Percentiles rank a stretch among this genome's conserved stretches.
phyloP scores from a whole-genome alignment of 306 rosid genomes.

The Quillaja saponaria region DNA sequence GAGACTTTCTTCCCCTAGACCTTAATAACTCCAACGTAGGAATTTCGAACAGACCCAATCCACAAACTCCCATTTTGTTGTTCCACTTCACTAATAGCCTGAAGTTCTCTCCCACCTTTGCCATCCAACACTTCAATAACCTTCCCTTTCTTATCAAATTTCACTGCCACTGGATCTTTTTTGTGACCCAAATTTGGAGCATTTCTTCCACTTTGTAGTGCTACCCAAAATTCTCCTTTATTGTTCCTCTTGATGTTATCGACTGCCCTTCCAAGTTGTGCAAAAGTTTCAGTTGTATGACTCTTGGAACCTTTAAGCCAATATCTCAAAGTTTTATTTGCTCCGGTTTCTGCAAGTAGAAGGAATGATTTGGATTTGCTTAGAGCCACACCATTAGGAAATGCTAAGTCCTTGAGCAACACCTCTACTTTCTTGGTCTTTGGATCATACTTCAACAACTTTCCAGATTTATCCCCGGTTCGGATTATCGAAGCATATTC shows the following conservation, averaged over 20 bases:
- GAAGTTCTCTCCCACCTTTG: conserved; percentile 25
- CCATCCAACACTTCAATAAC: conserved; percentile 41
- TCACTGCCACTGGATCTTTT: conserved; percentile 39
- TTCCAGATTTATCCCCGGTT: conserved; percentile 45
- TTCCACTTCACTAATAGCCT: conserved; percentile 45
- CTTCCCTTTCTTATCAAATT: conserved; percentile 37
- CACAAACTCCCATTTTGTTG: conserved; percentile 38
- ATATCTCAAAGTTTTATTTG: conserved; percentile 19
- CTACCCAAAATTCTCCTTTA: conserved; percentile 44
- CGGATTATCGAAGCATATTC: conserved; percentile 28
- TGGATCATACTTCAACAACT: conserved; percentile 41
- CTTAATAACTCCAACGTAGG: no score
- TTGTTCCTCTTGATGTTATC: conserved; percentile 43
- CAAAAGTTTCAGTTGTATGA: no score
- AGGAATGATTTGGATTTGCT: conserved; percentile 41
- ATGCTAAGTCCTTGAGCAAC: conserved; percentile 34
- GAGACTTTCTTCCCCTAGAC: no score
- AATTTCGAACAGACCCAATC: conserved; percentile 45
- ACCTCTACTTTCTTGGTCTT: conserved; percentile 34
- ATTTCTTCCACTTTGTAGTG: conserved; percentile 35
- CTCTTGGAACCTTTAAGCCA: conserved; percentile 52
- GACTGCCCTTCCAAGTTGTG: no score
- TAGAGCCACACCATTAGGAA: conserved; percentile 54
- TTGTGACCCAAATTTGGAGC: not conserved
- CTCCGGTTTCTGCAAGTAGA: conserved; percentile 31